Percentiles rank a stretch among this genome's conserved stretches.
Evolutionary conservation across 805 yeast species (phyloP).

Genomic region (Cyberlindnera suaveolens): DNA sequence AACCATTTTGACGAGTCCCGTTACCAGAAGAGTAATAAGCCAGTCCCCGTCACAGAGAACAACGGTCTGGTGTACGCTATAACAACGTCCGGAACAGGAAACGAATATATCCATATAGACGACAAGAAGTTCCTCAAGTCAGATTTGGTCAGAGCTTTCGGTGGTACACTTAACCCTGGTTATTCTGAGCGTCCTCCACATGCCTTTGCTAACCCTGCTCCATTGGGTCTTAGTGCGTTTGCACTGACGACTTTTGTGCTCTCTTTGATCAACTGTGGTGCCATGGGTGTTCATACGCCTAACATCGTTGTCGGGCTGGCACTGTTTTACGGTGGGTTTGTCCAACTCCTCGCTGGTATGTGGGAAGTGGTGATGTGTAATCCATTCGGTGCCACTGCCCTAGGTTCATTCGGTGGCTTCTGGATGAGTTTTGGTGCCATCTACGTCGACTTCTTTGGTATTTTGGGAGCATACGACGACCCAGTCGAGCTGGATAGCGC

Average conservation of each 20-base stretch:
- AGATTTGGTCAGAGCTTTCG: slow-evolving; percentile 54
- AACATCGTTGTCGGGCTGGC: slow-evolving; percentile 57
- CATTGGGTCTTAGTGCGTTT: slow-evolving; percentile 55
- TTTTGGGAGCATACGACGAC: slow-evolving; percentile 35
- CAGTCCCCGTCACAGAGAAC: background rate
- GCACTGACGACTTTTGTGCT: slow-evolving; percentile 60
- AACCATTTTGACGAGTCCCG: slow-evolving; percentile 6
- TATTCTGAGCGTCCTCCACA: slow-evolving; percentile 39
- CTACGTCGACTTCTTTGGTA: slow-evolving; percentile 45
- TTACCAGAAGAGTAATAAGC: slow-evolving; percentile 8
- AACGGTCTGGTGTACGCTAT: slow-evolving; percentile 15
- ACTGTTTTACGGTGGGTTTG: slow-evolving; percentile 56
- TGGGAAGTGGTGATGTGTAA: slow-evolving; percentile 61
- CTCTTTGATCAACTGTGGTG: slow-evolving; percentile 46
- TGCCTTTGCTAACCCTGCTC: slow-evolving; percentile 57
- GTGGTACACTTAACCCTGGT: slow-evolving; percentile 70
- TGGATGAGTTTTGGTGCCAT: slow-evolving; percentile 66
- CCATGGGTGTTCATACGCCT: slow-evolving; percentile 49
- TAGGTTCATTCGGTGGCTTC: slow-evolving; percentile 43
- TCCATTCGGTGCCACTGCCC: slow-evolving; percentile 54
- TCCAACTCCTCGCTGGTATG: slow-evolving; percentile 59
- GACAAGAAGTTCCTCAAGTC: slow-evolving; percentile 29
- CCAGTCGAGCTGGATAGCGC: slow-evolving; percentile 38
- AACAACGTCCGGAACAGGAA: slow-evolving; percentile 22
- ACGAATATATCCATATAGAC: slow-evolving; percentile 22